Percentiles rank a stretch among this genome's conserved stretches.
These are phyloP conservation scores for Trametes polyzona DNA, from an alignment of 1,284 basidiomycete genomes.

Conservation along the genomic window DNA sequence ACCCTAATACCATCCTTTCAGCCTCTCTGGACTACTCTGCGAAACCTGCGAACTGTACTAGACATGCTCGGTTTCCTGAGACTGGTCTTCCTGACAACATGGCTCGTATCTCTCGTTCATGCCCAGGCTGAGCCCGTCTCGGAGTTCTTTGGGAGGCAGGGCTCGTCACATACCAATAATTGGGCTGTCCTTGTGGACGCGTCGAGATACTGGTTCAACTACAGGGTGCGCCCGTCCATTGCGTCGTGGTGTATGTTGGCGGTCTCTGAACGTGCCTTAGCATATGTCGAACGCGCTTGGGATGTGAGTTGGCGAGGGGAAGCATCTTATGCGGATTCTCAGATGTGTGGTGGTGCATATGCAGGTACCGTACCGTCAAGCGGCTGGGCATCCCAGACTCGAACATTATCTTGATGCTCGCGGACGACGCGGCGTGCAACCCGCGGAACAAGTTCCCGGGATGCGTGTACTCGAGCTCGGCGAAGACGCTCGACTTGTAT, in stretches of 20 bases:
- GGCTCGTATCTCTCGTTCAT: constrained; percentile 3
- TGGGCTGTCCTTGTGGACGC: constrained; percentile 98
- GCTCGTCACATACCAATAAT: constrained; percentile 87
- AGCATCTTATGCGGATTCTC: too few relatives aligned
- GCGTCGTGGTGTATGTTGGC: background rate
- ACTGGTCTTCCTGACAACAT: constrained; percentile 10
- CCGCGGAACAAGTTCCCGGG: constrained; percentile 91
- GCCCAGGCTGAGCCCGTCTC: constrained; percentile 19
- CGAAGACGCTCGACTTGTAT: constrained; percentile 85
- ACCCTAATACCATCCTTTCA: too few relatives aligned
- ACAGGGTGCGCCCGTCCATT: constrained; percentile 60
- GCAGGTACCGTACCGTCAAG: constrained; percentile 94
- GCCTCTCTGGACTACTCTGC: background rate
- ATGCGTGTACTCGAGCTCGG: constrained; percentile 86
- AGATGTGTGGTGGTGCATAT: background rate
- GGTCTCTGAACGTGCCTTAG: constrained; percentile 47
- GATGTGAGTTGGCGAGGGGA: constrained; percentile 81
- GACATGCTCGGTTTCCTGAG: constrained; percentile 3
- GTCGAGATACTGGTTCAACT: constrained; percentile 98
- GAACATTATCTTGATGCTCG: constrained; percentile 98
- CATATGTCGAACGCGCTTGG: constrained; percentile 98
- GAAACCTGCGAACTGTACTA: background rate
- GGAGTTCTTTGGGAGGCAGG: constrained; percentile 28
- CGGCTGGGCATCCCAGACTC: constrained; percentile 97
- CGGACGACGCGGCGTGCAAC: constrained; percentile 96